Base-by-base conservation (phyloP, 2,329 filamentous ascomycete species). In the Xylariaceae sp. region DNA sequence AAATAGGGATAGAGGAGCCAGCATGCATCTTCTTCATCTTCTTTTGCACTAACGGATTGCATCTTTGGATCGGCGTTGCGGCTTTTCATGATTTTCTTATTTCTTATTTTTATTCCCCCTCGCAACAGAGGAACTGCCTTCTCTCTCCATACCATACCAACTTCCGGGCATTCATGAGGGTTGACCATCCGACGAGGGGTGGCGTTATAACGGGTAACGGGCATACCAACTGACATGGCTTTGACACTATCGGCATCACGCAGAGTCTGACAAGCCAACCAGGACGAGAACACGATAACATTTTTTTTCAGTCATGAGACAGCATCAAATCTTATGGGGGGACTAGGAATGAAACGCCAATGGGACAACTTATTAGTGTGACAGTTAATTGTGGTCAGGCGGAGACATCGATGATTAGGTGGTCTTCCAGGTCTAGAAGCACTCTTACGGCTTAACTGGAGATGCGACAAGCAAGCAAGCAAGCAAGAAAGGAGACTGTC, bases 1-100 rank as follows among this genome's bases (percentile, higher is more conserved):
- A 69, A 65, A 58, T 66, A 64, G 64, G 64, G 63, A 66, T 69
- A 71, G 68, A 70, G 64, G 62, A 58, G 62, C 62, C 53, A 61
- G 54, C 56, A 45, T 56, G 61, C 61, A 45, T 61, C 58, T 61
- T 62, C 56, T 64, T 30, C 23, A 30, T 30, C 23, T 30, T 30
- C 23, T 30, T 30, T 30, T 60, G 60, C 55, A 65, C 65, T 59
- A 61, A 65, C 63, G 39, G 56, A 59, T 63, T 64, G 63, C 63
- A 65, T 62, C 53, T 61, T 61, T 45, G 59, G 53, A 57, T 59
- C 50, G 60, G 58, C 56, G 57, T 61, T 61, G 61, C 51, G 63
- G 61, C 63, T 56, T 17, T 51, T 57, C 35, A 45, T 63, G 61
- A 50, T 57, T 58, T 35, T 37, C 13, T 39, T n/a, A 35, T 47